These are phyloP conservation scores for Coemansia asiatica DNA, from an alignment of 192 early-diverging fungal species.

Conservation along the genomic window DNA sequence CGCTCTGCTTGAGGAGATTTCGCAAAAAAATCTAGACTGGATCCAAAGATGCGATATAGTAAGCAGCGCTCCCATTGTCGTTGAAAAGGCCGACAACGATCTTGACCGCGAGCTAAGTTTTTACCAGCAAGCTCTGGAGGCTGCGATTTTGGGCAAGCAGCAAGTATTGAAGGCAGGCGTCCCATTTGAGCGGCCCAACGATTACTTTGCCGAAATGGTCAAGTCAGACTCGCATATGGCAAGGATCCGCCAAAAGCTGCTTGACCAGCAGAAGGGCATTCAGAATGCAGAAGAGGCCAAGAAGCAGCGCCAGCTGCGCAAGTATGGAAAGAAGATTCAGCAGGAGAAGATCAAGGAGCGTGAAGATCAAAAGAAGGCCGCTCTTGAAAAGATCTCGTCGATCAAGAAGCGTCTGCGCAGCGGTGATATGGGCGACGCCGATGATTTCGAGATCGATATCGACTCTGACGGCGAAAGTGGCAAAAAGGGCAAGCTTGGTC, in stretches of 20 bases:
- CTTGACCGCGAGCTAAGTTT: constrained; percentile 92
- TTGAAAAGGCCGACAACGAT: constrained; percentile 77
- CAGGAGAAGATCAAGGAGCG: constrained; percentile 86
- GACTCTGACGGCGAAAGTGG: constrained; percentile 33
- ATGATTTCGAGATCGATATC: constrained; percentile 52
- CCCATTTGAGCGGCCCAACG: constrained; percentile 82
- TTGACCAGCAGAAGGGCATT: constrained; percentile 79
- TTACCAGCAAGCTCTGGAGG: constrained; percentile 87
- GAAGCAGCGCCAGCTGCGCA: constrained; percentile 87
- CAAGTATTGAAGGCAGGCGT: constrained; percentile 64
- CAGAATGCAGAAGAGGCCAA: constrained; percentile 81
- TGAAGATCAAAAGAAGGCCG: constrained; percentile 79
- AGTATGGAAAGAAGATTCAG: constrained; percentile 98
- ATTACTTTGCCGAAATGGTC: constrained; percentile 98
- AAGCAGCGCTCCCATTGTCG: constrained; percentile 55
- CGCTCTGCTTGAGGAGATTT: constrained; percentile 61
- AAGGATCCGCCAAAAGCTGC: constrained; percentile 79
- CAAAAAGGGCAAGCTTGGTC: constrained; percentile 10
- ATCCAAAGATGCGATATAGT: constrained; percentile 69
- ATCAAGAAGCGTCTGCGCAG: constrained; percentile 83
- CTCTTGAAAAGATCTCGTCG: constrained; percentile 88
- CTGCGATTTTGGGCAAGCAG: constrained; percentile 66
- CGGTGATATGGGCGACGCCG: constrained; percentile 41
- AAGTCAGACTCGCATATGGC: constrained; percentile 96
- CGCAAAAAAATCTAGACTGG: constrained; percentile 66